Base-by-base conservation (phyloP, 148 eudicot species). In the Dianthus caryophyllus region DNA sequence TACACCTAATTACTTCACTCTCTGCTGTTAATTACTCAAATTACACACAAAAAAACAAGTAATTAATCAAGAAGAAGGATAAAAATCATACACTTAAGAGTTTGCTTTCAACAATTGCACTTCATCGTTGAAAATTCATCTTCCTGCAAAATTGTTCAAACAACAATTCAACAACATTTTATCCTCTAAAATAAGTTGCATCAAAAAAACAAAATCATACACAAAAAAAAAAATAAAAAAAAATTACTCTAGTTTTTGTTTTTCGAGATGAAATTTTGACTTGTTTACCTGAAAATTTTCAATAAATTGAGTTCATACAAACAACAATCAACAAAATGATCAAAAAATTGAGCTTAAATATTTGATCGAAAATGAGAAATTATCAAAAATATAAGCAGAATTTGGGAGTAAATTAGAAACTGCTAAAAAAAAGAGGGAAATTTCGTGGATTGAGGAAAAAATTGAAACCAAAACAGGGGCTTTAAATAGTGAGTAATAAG, bases 91-190 rank as follows among this genome's bases (percentile, higher is more conserved):
- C n/a, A n/a, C n/a, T n/a, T n/a, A n/a, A n/a, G n/a, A n/a, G n/a
- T n/a, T n/a, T n/a, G n/a, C n/a, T n/a, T n/a, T n/a, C n/a, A n/a
- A n/a, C n/a, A n/a, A n/a, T n/a, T n/a, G n/a, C n/a, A n/a, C n/a
- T 17, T 61, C 55, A 47, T 33, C 16, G 49, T 18, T 4, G 43
- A 61, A 33, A 57, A 54, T 30, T 30, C 72, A 69, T 59, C 8
- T 1, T 59, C 73, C 65, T 59, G 65, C 57, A 69, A 69, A 56
- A 47, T 18, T 18, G 18, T 59, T 31, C 49, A 62, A 47, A 49
- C 16, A 46, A 44, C 21, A 57, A n/a, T 33, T 33, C 7, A 33
- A 33, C 38, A 33, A 33, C 38, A 33, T 2, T 33, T 33, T 33
- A 33, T 7, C 39, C 31, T 6, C 4, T 0, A 15, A 14, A 51